Evolutionary conservation across 2,329 filamentous ascomycete genomes (phyloP), one percentile per base, ranked within the genome.

Genomic region (Albifimbria verrucaria): DNA sequence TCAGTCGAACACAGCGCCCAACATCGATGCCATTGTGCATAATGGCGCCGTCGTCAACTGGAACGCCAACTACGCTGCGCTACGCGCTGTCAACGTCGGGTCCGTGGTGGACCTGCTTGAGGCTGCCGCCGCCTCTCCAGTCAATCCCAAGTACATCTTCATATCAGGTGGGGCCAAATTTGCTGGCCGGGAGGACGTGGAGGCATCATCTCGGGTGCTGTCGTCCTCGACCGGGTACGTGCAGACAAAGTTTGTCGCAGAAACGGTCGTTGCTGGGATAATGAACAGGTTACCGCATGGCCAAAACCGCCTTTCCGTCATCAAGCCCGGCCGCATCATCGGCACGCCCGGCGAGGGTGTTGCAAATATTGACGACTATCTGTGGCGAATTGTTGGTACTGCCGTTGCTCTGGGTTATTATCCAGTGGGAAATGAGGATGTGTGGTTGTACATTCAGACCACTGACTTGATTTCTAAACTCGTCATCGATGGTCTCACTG

Each of bases 1-100:
- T 7, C n/a, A n/a, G n/a, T n/a, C n/a, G n/a, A n/a, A n/a, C n/a
- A n/a, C n/a, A n/a, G 76, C 79, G 2, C 72, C 84, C 5, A 77
- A 85, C 41, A 86, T 87, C 1, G 89, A 95, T 63, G 80, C 85
- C 2, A 76, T 91, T 7, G 81, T 91, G 36, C 88, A 96, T 75
- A 96, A 96, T 64, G 92, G 90, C 45, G 90, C 90, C n/a, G 76
- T 79, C 32, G 85, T 89, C 11, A 87, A 95, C 66, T 96, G 90
- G 91, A 85, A 95, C 28, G 79, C 85, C 61, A 85, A 82, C 7
- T 96, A 96, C 69, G 79, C 83, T 10, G 82, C 83, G 43, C 79
- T 96, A 58, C 83, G 81, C 62, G 76, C 82, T 1, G 78, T 88
- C 49, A 96, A 96, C 65, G 91, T 96, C 2, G 73, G 53, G 4